phyloP scores from a whole-genome alignment of 768 basidiomycete species.

The Mycena epipterygia region DNA sequence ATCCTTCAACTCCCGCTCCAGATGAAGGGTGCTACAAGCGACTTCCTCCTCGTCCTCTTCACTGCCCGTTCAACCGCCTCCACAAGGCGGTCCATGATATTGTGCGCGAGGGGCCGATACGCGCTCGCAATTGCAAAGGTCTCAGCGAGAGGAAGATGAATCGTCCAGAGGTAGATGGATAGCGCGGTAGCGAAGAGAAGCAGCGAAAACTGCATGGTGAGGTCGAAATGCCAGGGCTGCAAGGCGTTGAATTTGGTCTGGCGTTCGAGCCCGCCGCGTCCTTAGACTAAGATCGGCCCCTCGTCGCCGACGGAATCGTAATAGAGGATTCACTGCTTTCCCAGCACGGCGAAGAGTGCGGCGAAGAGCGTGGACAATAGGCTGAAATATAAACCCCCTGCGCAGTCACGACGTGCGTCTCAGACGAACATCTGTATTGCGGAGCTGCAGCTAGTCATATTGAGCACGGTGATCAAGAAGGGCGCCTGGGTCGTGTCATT shows the following conservation, averaged over 20 bases:
- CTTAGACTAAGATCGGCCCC: conserved; percentile 3
- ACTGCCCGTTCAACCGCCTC: no score
- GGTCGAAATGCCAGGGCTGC: not conserved
- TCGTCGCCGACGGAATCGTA: no score
- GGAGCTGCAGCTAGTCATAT: not conserved
- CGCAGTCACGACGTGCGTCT: not conserved
- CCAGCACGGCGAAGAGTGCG: no score
- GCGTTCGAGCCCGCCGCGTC: conserved; percentile 7
- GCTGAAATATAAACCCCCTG: conserved; percentile 16
- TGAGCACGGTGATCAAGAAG: not conserved
- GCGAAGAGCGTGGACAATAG: no score
- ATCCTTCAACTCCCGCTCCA: no score
- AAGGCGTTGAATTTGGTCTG: conserved; percentile 1
- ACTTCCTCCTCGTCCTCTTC: no score
- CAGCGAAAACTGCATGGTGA: not conserved
- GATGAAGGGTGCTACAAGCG: no score
- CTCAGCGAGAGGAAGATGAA: not conserved
- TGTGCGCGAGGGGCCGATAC: no score
- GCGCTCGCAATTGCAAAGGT: no score
- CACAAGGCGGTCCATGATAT: no score
- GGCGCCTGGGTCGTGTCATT: not conserved
- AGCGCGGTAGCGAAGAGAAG: not conserved
- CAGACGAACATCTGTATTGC: not conserved
- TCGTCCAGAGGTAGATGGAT: not conserved
- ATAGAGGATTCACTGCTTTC: no score